These are phyloP conservation scores for Cladobotryum mycophilum DNA, from an alignment of 2,329 filamentous ascomycete genomes.

Conservation along the genomic window DNA sequence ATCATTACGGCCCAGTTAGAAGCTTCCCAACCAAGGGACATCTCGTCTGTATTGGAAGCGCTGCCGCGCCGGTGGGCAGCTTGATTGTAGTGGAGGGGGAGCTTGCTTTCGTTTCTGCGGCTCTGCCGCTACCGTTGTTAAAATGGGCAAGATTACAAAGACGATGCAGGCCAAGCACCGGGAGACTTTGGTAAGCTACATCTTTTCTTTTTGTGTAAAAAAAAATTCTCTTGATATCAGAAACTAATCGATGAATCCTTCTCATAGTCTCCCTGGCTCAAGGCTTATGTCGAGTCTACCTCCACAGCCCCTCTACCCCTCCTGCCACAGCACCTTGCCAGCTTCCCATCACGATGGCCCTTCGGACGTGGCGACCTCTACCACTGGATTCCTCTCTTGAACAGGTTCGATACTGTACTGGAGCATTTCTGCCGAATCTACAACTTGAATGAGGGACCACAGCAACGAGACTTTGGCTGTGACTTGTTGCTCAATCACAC, in stretches of 20 bases:
- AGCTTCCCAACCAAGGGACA: constrained; percentile 27
- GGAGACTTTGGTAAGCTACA: constrained; percentile 54
- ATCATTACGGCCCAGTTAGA: constrained; percentile 11
- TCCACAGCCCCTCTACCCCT: constrained; percentile 65
- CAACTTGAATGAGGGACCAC: constrained; percentile 71
- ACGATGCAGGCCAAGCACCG: constrained; percentile 60
- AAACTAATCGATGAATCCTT: not conserved
- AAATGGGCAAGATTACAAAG: constrained; percentile 64
- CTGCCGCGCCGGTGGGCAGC: constrained; percentile 35
- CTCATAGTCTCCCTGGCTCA: constrained; percentile 75
- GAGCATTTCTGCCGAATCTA: constrained; percentile 78
- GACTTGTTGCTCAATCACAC: constrained; percentile 56
- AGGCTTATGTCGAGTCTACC: constrained; percentile 69
- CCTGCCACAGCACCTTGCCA: constrained; percentile 68
- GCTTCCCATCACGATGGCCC: constrained; percentile 86
- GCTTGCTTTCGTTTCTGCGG: constrained; percentile 43
- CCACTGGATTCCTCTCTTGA: constrained; percentile 93
- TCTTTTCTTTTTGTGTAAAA: not conserved
- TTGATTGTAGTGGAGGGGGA: constrained; percentile 53
- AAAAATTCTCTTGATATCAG: not conserved
- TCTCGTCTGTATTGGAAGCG: constrained; percentile 28
- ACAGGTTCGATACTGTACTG: constrained; percentile 86
- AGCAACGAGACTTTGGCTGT: constrained; percentile 67
- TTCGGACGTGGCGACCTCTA: constrained; percentile 94
- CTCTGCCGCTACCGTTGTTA: constrained; percentile 52